Conservation (phyloP, 1,139 yeast genomes). For the Candida smagusa region DNA sequence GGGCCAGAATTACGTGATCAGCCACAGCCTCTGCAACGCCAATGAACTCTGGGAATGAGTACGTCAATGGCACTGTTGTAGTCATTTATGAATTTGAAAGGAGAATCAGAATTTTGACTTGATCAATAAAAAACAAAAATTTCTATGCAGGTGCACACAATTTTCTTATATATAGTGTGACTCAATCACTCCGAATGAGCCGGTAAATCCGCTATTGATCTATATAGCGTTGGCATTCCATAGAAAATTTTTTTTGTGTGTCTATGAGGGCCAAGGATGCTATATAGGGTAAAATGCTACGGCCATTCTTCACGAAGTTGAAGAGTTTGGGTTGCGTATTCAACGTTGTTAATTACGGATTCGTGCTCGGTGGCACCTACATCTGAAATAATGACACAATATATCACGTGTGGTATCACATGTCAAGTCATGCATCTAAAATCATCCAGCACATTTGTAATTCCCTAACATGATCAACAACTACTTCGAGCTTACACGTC, state of each 20-base stretch:
- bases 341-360: background rate
- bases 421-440: background rate
- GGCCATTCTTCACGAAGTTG: too few relatives aligned
- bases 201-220: background rate
- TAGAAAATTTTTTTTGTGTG: too few relatives aligned
- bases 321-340: background rate
- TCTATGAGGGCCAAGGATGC: too few relatives aligned
- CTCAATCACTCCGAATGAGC: background rate
- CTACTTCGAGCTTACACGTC: slow-evolving; percentile 25
- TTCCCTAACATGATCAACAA: slow-evolving; percentile 14
- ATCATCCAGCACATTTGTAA: background rate
- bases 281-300: too few relatives aligned
- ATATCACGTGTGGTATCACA: too few relatives aligned
- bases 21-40: slow-evolving; percentile 97
- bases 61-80: slow-evolving; percentile 86
- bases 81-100: slow-evolving; percentile 50
- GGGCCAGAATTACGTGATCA: slow-evolving; percentile 78
- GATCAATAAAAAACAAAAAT: background rate
- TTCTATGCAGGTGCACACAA: background rate
- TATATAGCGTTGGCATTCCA: too few relatives aligned
- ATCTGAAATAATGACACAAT: too few relatives aligned
- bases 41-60: slow-evolving; percentile 82
- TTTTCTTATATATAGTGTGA: background rate
- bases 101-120: background rate
- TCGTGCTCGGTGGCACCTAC: too few relatives aligned